Conservation (phyloP, 2,329 filamentous ascomycete species). For the Lasiodiplodia theobromae region DNA sequence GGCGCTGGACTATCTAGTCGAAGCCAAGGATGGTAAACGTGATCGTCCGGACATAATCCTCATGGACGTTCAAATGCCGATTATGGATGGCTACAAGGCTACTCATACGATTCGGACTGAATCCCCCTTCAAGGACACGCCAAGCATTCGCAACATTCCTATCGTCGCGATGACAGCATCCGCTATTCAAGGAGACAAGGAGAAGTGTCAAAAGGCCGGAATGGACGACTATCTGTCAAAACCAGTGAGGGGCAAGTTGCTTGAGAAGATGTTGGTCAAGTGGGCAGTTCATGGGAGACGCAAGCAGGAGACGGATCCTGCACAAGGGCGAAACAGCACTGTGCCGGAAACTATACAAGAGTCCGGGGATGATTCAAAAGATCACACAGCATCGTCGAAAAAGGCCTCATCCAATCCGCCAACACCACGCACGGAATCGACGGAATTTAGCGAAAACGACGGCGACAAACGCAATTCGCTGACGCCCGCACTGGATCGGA, state of each 20-base stretch:
- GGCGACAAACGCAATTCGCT: conserved; percentile 7
- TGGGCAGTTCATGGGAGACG: conserved; percentile 63
- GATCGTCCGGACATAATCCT: conserved; percentile 75
- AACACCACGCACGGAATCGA: conserved; percentile 37
- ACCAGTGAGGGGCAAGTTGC: conserved; percentile 71
- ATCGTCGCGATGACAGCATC: conserved; percentile 85
- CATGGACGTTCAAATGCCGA: conserved; percentile 74
- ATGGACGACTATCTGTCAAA: conserved; percentile 82
- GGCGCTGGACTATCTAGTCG: conserved; percentile 73
- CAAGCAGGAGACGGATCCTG: conserved; percentile 33
- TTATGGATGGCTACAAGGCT: conserved; percentile 79
- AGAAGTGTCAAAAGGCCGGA: conserved; percentile 75
- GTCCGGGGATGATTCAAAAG: neutral
- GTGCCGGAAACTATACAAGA: conserved; percentile 13
- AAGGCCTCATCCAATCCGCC: conserved; percentile 25
- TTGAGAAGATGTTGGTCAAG: conserved; percentile 75
- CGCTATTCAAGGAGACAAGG: conserved; percentile 77
- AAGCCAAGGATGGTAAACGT: conserved; percentile 59
- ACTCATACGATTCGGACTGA: conserved; percentile 76
- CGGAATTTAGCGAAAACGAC: conserved; percentile 40
- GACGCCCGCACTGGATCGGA: conserved; percentile 39
- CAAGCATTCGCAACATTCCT: conserved; percentile 66
- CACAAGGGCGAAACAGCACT: neutral
- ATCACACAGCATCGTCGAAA: neutral
- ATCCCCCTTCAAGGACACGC: conserved; percentile 66